These are phyloP conservation scores for Blastobotrys arbuscula DNA, from an alignment of 1,139 yeast species.

Conservation along the genomic window DNA sequence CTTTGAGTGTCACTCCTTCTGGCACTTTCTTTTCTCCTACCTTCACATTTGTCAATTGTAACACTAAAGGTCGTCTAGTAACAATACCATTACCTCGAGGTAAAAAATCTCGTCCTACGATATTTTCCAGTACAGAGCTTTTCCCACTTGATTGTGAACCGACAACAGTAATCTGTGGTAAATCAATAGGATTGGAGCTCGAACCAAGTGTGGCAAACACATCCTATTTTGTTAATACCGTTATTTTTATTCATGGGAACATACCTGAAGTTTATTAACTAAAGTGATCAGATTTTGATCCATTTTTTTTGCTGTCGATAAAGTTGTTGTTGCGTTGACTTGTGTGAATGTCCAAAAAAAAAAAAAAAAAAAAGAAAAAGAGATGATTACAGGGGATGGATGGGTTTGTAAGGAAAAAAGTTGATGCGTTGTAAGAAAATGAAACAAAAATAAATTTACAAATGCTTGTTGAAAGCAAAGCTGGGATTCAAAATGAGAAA, in stretches of 20 bases:
- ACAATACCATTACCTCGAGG: slow-evolving; percentile 97
- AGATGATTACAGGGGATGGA: too few species aligned
- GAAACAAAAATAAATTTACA: too few species aligned
- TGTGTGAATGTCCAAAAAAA: background rate
- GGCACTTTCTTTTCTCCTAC: slow-evolving; percentile 81
- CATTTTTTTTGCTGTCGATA: slow-evolving; percentile 42
- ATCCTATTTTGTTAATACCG: slow-evolving; percentile 37
- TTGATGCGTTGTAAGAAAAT: slow-evolving; percentile 3
- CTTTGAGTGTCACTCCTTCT: slow-evolving; percentile 63
- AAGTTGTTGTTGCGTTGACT: too few species aligned
- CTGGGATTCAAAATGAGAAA: too few species aligned
- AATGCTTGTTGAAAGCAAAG: too few species aligned
- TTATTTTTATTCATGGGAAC: slow-evolving; percentile 7
- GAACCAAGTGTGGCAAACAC: slow-evolving; percentile 88
- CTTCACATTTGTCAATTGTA: slow-evolving; percentile 60
- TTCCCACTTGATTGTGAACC: slow-evolving; percentile 96
- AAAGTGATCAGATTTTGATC: slow-evolving; percentile 85
- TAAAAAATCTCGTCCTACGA: slow-evolving; percentile 92
- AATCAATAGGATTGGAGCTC: slow-evolving; percentile 46
- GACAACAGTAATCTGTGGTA: slow-evolving; percentile 94
- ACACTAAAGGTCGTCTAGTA: slow-evolving; percentile 84
- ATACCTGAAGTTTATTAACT: slow-evolving; percentile 77
- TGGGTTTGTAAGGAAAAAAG: background rate
- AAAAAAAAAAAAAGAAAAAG: slow-evolving; percentile 1
- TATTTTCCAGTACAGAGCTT: slow-evolving; percentile 87